phyloP scores from a whole-genome alignment of 78 protist species.

The Paratrimastix pyriformis region DNA sequence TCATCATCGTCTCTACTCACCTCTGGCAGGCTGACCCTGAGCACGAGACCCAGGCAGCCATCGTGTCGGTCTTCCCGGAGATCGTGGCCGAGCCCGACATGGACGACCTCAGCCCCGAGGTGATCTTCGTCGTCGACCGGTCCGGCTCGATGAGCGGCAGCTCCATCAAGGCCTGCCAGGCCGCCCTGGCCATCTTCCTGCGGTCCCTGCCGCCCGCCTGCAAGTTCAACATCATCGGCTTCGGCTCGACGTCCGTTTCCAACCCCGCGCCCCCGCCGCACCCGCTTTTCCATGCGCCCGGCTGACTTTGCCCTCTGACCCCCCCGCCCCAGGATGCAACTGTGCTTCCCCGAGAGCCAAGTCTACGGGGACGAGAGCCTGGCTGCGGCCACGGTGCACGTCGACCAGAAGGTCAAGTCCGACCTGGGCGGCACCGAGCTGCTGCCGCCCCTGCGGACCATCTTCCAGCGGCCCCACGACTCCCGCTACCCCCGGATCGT shows the following conservation, averaged over 20 bases:
- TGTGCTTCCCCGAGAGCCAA: not conserved
- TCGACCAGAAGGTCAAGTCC: constrained; percentile 13
- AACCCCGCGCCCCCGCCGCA: not conserved
- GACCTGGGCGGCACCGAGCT: constrained; percentile 62
- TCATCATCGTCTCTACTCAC: no score
- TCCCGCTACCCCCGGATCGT: constrained; percentile 52
- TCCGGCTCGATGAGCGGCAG: constrained; percentile 48
- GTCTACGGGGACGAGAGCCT: constrained; percentile 17
- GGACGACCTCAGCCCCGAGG: constrained; percentile 6
- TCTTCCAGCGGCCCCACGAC: not conserved
- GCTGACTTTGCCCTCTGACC: no score
- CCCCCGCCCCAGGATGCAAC: no score
- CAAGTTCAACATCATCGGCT: constrained; percentile 52
- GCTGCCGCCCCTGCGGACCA: constrained; percentile 11
- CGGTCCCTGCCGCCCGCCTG: constrained; percentile 38
- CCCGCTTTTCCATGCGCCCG: no score
- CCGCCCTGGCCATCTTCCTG: constrained; percentile 40
- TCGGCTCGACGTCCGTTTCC: constrained; percentile 21
- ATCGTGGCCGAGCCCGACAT: constrained; percentile 19
- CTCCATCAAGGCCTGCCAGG: constrained; percentile 4
- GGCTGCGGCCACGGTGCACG: constrained; percentile 23
- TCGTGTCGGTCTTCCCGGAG: no score
- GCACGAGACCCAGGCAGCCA: no score
- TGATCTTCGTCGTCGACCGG: constrained; percentile 49
- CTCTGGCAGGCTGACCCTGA: constrained; percentile 1